Evolutionary conservation across 2,329 filamentous ascomycete genomes (phyloP), one percentile per base, ranked within the genome.

Genomic region (Didymella pinodella): DNA sequence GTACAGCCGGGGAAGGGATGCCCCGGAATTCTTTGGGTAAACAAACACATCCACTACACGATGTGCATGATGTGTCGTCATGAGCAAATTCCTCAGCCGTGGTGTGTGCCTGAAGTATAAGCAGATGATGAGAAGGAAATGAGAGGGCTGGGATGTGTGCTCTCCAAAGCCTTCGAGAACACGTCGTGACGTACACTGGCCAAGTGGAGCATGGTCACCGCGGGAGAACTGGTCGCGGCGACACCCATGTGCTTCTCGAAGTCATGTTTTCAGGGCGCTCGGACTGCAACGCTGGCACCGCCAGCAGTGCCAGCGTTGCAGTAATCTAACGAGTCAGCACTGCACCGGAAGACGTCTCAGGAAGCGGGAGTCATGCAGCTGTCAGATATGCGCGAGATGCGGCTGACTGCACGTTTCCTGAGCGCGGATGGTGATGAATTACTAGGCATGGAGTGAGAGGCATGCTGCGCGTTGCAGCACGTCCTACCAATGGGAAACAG

Each of bases 321-420:
- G 50, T 51, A 59, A 59, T 59, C 56, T 59, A 54, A 59, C 56
- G 56, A 59, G 56, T 59, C 56, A 59, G 56, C 32, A 8, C 41
- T 40, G 50, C 40, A 34, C 50, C 56, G 28, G 41, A 54, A 46
- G 32, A 26, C 41, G 56, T 59, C 46, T 59, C 56, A 59, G 46
- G 38, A 46, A 31, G 56, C 50, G 50, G 50, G 34, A 16, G 51
- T 43, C 38, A 22, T 8, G 28, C 32, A 54, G 34, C 46, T 5
- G 56, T 40, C 31, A 45, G 25, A 53, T 48, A 48, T 28, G 54
- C 43, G 47, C 43, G 20, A 22, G 34, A 57, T 36, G 32, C 32
- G 7, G 26, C 18, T 32, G 40, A 45, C n/a, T 29, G 25, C 26
- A 34, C 34, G 26, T 43, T 26, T 55, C 10, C 22, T 41, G 38